Percentiles rank a stretch among this genome's conserved stretches.
These are phyloP conservation scores for Macroventuria anomochaeta DNA, from an alignment of 2,329 filamentous ascomycete species.

Conservation along the genomic window DNA sequence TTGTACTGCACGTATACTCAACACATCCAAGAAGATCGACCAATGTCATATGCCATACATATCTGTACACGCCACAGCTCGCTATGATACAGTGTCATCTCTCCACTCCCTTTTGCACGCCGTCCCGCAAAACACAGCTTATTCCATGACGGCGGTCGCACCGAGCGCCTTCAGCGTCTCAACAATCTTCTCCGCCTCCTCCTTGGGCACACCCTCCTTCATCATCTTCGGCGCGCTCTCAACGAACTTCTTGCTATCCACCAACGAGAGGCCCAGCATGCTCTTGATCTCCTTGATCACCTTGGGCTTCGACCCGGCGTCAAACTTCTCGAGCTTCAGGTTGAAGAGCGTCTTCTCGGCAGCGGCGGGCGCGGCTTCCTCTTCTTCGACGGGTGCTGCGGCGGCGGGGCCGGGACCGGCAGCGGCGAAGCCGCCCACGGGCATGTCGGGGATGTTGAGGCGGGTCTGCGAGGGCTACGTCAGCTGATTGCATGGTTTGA, in stretches of 20 bases:
- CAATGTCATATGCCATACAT: slow-evolving; percentile 35
- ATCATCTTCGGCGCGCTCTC: slow-evolving; percentile 97
- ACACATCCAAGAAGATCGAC: slow-evolving; percentile 38
- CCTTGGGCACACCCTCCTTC: slow-evolving; percentile 99
- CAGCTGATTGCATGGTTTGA: neutral
- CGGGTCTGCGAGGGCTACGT: slow-evolving; percentile 66
- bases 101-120: neutral
- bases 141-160: slow-evolving; percentile 90
- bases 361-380: slow-evolving; percentile 84
- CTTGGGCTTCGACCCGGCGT: slow-evolving; percentile 91
- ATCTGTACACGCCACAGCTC: slow-evolving; percentile 48
- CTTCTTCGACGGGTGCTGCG: slow-evolving; percentile 73
- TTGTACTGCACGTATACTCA: slow-evolving; percentile 32
- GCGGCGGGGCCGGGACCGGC: slow-evolving; percentile 66
- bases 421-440: slow-evolving; percentile 87
- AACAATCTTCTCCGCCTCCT: slow-evolving; percentile 98
- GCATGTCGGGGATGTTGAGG: slow-evolving; percentile 97
- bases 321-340: slow-evolving; percentile 90
- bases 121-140: slow-evolving; percentile 46
- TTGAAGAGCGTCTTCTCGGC: slow-evolving; percentile 98
- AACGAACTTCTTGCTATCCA: slow-evolving; percentile 99
- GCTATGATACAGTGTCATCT: slow-evolving; percentile 43
- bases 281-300: slow-evolving; percentile 99
- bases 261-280: slow-evolving; percentile 90
- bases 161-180: slow-evolving; percentile 92